phyloP scores from a whole-genome alignment of 495 filamentous ascomycete species.

The Daldinia childiae region DNA sequence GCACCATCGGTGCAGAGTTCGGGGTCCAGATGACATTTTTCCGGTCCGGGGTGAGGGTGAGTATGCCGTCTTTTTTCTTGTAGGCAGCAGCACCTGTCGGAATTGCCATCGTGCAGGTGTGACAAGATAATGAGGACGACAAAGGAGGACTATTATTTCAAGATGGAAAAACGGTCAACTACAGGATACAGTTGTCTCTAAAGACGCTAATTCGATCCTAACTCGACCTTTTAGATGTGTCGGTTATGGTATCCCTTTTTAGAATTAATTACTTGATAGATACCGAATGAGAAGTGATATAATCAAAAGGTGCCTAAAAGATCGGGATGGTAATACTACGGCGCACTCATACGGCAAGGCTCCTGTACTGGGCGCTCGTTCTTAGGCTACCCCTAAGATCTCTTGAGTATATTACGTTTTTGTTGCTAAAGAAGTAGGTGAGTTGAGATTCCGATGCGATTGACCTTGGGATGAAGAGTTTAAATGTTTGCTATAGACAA shows the following conservation, averaged over 20 bases:
- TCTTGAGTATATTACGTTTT: neutral
- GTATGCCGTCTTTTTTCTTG: slow-evolving; percentile 95
- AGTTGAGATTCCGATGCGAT: neutral
- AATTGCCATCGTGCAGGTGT: slow-evolving; percentile 59
- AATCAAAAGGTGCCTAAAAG: neutral
- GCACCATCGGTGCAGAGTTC: slow-evolving; percentile 62
- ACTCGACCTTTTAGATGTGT: neutral
- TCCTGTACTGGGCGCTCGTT: neutral
- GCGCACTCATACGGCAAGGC: neutral
- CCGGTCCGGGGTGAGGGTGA: slow-evolving; percentile 75
- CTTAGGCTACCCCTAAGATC: neutral
- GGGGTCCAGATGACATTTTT: slow-evolving; percentile 84
- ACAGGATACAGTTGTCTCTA: neutral
- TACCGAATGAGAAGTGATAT: slow-evolving; percentile 1
- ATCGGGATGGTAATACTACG: neutral
- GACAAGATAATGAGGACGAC: neutral
- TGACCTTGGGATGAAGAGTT: slow-evolving; percentile 2
- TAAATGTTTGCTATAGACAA: neutral
- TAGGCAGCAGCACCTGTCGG: slow-evolving; percentile 78
- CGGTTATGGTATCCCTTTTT: neutral
- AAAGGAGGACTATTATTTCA: neutral
- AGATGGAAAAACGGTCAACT: neutral
- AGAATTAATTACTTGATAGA: neutral
- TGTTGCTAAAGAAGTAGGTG: neutral
- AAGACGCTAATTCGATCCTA: neutral